A percentile compares a stretch with the other conserved stretches of the same genome.
These are phyloP conservation scores for Erysimum pusillum DNA, from an alignment of 441 rosid species.

Conservation along the genomic window DNA sequence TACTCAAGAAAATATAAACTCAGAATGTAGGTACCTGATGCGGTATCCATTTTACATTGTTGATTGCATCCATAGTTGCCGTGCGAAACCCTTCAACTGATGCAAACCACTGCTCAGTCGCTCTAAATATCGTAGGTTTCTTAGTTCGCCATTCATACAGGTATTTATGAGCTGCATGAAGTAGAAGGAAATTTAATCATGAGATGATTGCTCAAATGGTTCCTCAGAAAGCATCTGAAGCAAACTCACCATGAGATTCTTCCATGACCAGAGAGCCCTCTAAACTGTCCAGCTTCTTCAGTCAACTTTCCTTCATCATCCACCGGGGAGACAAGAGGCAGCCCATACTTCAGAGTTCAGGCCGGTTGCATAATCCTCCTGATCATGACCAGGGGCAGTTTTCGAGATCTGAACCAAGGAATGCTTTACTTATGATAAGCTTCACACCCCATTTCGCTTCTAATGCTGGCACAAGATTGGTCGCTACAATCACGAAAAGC, in stretches of 20 bases:
- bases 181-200: slow-evolving; percentile 35
- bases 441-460: slow-evolving; percentile 87
- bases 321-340: slow-evolving; percentile 86
- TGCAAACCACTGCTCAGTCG: slow-evolving; percentile 99
- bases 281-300: slow-evolving; percentile 87
- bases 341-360: slow-evolving; percentile 89
- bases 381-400: slow-evolving; percentile 99
- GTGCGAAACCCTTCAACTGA: slow-evolving; percentile 92
- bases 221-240: slow-evolving; percentile 29
- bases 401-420: slow-evolving; percentile 90
- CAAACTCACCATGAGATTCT: slow-evolving; percentile 83
- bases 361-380: slow-evolving; percentile 93
- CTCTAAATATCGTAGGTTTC: slow-evolving; percentile 96
- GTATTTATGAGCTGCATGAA: slow-evolving; percentile 83
- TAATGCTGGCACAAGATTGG: slow-evolving; percentile 81
- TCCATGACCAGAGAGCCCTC: slow-evolving; percentile 92
- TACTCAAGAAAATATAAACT: slow-evolving; percentile 12
- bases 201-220: slow-evolving; percentile 18
- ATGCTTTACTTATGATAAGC: slow-evolving; percentile 72
- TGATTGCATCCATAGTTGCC: slow-evolving; percentile 89
- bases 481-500: slow-evolving; percentile 77
- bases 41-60: slow-evolving; percentile 88
- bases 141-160: slow-evolving; percentile 99
- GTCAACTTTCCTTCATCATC: slow-evolving; percentile 95
- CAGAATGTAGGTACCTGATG: slow-evolving; percentile 70